Conservation (phyloP, 192 early-diverging fungal genomes). For the Diversispora eburnea region DNA sequence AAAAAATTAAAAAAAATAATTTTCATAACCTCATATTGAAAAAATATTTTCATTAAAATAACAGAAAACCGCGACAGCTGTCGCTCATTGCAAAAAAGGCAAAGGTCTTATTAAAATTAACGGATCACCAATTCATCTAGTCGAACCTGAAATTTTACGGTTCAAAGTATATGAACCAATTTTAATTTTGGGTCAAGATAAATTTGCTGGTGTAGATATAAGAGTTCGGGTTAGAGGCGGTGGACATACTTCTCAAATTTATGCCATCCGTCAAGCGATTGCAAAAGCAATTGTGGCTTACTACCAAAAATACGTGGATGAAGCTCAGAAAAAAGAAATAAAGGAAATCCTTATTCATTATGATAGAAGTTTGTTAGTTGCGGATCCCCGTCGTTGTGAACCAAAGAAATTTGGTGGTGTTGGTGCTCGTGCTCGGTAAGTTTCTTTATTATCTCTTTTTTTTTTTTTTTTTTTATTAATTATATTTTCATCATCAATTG, state of each 20-base stretch:
- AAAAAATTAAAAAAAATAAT: background rate
- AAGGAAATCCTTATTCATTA: slow-evolving; percentile 79
- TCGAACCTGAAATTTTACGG: slow-evolving; percentile 95
- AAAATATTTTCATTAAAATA: slow-evolving; percentile 27
- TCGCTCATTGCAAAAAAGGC: slow-evolving; percentile 98
- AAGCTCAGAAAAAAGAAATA: slow-evolving; percentile 99
- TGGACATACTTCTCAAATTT: slow-evolving; percentile 96
- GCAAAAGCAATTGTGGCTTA: slow-evolving; percentile 99
- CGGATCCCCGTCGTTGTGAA: slow-evolving; percentile 98
- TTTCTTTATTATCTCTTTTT: slow-evolving; percentile 19
- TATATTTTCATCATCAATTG: background rate
- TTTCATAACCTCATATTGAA: slow-evolving; percentile 14
- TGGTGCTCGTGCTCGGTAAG: slow-evolving; percentile 94
- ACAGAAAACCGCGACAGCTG: slow-evolving; percentile 98
- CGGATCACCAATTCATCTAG: slow-evolving; percentile 91
- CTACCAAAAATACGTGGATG: slow-evolving; percentile 99
- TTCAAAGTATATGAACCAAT: slow-evolving; percentile 99
- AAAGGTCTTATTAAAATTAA: slow-evolving; percentile 97
- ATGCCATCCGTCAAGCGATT: slow-evolving; percentile 97
- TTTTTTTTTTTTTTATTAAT: background rate
- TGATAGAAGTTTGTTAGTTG: slow-evolving; percentile 98
- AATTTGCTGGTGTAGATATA: slow-evolving; percentile 95
- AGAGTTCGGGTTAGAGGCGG: slow-evolving; percentile 95
- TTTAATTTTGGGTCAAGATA: slow-evolving; percentile 92
- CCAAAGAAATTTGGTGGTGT: slow-evolving; percentile 99